Evolutionary conservation across 768 basidiomycete genomes (phyloP).

Genomic region (Leccinum boreale): DNA sequence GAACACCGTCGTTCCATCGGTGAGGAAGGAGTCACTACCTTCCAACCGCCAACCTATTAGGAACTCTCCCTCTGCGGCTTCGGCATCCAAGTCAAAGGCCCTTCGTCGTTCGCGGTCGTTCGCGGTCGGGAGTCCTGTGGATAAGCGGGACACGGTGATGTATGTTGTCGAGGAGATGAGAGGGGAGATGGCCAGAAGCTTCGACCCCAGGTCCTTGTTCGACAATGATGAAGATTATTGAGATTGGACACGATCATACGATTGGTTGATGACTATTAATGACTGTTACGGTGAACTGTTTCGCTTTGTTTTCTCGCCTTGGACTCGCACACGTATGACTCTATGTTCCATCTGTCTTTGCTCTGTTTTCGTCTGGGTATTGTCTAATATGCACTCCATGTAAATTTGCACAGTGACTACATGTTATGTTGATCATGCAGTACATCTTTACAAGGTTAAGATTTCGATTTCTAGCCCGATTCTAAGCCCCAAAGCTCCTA

Average conservation of each 20-base stretch:
- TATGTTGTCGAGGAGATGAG: constrained; percentile 19
- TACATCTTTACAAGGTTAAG: not conserved
- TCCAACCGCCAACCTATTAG: not conserved
- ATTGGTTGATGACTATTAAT: not conserved
- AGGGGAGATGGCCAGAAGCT: constrained; percentile 10
- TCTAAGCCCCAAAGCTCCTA: not conserved
- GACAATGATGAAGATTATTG: constrained; percentile 7
- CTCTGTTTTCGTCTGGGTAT: not conserved
- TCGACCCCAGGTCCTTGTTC: constrained; percentile 20
- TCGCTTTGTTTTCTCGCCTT: not conserved
- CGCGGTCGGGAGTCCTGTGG: constrained; percentile 9
- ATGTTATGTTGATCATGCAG: not conserved
- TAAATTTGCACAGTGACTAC: not conserved
- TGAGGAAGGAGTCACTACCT: constrained; percentile 17
- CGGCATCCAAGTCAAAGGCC: not conserved
- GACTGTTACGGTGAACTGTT: not conserved
- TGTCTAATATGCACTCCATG: not conserved
- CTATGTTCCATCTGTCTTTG: not conserved
- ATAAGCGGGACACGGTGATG: constrained; percentile 11
- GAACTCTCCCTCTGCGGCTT: not conserved
- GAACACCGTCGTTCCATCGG: constrained; percentile 7
- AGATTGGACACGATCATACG: not conserved
- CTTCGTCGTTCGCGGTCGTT: constrained; percentile 29
- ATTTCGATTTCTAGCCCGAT: not conserved
- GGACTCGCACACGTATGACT: not conserved